Evolutionary conservation across 1,284 basidiomycete species (phyloP).

Genomic region (Mycosarcoma mackinlayi): DNA sequence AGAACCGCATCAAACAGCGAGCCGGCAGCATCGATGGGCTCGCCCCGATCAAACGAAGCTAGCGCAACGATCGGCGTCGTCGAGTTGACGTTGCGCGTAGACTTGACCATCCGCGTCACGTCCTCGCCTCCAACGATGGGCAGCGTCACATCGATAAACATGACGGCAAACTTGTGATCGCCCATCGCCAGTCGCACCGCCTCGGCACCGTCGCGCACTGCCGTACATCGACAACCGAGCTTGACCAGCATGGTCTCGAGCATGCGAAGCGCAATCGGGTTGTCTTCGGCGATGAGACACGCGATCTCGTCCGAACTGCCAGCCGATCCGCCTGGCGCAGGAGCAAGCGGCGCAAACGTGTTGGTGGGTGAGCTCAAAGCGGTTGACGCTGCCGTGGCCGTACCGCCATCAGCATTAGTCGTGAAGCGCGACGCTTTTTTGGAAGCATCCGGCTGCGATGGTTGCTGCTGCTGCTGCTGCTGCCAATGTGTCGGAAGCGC

Average conservation of each 20-base stretch:
- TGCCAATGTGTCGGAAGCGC: slow-evolving; percentile 41
- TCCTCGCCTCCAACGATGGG: slow-evolving; percentile 92
- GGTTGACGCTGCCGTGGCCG: slow-evolving; percentile 18
- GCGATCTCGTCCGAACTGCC: slow-evolving; percentile 74
- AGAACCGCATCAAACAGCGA: slow-evolving; percentile 70
- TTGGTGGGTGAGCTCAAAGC: slow-evolving; percentile 34
- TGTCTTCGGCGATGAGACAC: slow-evolving; percentile 94
- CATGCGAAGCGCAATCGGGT: slow-evolving; percentile 75
- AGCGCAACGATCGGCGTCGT: slow-evolving; percentile 91
- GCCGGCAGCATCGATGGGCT: slow-evolving; percentile 53
- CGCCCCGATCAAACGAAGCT: slow-evolving; percentile 65
- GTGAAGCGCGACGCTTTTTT: slow-evolving; percentile 17
- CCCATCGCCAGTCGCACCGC: slow-evolving; percentile 96
- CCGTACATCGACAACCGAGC: slow-evolving; percentile 90
- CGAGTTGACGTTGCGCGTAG: slow-evolving; percentile 89
- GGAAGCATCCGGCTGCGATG: slow-evolving; percentile 4
- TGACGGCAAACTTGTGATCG: slow-evolving; percentile 80
- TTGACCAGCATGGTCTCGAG: slow-evolving; percentile 91
- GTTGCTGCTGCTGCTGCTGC: slow-evolving; percentile 14
- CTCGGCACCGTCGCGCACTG: slow-evolving; percentile 94
- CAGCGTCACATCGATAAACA: slow-evolving; percentile 89
- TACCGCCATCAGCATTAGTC: slow-evolving; percentile 3
- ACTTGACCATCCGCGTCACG: slow-evolving; percentile 91
- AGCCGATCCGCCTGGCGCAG: slow-evolving; percentile 11
- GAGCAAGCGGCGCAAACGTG: slow-evolving; percentile 8